Base-by-base conservation (phyloP, 2,329 filamentous ascomycete species). In the Sclerotinia borealis region DNA sequence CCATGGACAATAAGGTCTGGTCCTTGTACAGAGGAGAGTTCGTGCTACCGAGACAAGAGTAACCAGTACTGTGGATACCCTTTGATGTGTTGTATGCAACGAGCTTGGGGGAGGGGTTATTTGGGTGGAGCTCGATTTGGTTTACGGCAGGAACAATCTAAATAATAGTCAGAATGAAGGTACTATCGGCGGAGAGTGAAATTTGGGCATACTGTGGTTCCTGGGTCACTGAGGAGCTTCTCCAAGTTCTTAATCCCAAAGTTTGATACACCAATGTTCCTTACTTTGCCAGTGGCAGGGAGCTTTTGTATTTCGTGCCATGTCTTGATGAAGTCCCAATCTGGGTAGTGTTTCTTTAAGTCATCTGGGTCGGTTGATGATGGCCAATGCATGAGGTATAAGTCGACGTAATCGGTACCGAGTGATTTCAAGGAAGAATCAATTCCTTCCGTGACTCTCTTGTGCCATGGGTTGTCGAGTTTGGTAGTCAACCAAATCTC, bases 191-290 rank as follows among this genome's bases (percentile, higher is more conserved):
- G 29, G 29, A 27, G 2, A 27, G 3, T 25, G 6, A 19, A 17
- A 41, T 17, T 34, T n/a, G 13, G 25, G 15, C 75, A 60, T 72
- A 84, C 86, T 78, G 86, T 87, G 78, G 80, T 84, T 67, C 79
- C 81, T 13, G 84, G 81, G 70, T 89, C 83, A 69, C 82, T 85
- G 66, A 95, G 80, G 64, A 95, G 82, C 76, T 85, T 90, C 81
- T 93, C 89, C 43, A 95, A 79, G 77, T 95, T 90, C 76, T 80
- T 85, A 75, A 93, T 91, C 67, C 83, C 88, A 75, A 96, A 95
- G 82, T 96, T 96, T 76, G 89, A 92, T 63, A 95, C 89, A 71
- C 91, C 91, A 74, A 93, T 92, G 79, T 91, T 91, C 77, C 82
- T 84, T 59, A 89, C 89, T 77, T 91, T 90, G 75, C 87, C 87